Percentiles rank a stretch among this genome's conserved stretches.
Conservation (phyloP, 1,284 basidiomycete species). For the Wolfiporia cocos region DNA sequence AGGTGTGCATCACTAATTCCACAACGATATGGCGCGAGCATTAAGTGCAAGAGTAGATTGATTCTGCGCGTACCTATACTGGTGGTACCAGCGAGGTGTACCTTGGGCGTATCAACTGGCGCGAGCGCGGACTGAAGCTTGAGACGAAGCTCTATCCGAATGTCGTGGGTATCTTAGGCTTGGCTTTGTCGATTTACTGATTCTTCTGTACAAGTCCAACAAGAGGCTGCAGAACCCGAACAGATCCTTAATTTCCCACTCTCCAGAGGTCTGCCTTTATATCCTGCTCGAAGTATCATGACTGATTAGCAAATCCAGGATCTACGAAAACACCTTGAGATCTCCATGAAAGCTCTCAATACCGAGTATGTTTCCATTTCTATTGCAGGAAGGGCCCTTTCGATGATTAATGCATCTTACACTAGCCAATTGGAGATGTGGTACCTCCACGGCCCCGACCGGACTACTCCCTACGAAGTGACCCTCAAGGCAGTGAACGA, state of each 20-base stretch:
- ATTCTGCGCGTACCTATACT: conserved; percentile 38
- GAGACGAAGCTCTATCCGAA: conserved; percentile 31
- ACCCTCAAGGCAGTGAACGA: conserved; percentile 44
- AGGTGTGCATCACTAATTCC: conserved; percentile 21
- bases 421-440: conserved; percentile 36
- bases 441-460: conserved; percentile 53
- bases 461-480: conserved; percentile 38
- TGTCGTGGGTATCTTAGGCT: conserved; percentile 6
- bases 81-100: conserved; percentile 44
- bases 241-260: conserved; percentile 11
- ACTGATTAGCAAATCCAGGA: conserved; percentile 17
- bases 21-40: background rate
- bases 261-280: conserved; percentile 10
- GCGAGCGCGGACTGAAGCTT: conserved; percentile 38
- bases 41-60: background rate
- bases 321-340: conserved; percentile 37
- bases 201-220: conserved; percentile 4
- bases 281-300: background rate
- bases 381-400: background rate
- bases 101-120: conserved; percentile 31
- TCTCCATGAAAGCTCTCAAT: conserved; percentile 39
- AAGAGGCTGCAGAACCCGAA: conserved; percentile 5
- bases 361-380: conserved; percentile 30
- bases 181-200: background rate
- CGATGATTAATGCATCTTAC: too few species aligned